Conservation (phyloP, 2,329 filamentous ascomycete species). For the Aureobasidium sp. region DNA sequence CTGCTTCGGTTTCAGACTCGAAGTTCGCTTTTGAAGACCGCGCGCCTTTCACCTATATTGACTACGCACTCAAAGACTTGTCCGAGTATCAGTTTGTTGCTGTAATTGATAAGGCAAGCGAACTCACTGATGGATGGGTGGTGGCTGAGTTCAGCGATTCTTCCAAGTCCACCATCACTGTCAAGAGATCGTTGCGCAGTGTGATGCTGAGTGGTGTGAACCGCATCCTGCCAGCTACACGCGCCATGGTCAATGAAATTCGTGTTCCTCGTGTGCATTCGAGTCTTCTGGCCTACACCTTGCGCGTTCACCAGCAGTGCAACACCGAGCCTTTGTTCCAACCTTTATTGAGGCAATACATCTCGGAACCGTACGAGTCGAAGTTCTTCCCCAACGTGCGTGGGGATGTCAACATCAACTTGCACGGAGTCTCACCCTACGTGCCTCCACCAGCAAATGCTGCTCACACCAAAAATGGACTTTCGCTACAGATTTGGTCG, state of each 20-base stretch:
- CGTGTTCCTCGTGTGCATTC: constrained; percentile 79
- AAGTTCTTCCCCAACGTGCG: constrained; percentile 92
- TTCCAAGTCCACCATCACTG: constrained; percentile 55
- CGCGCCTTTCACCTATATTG: constrained; percentile 77
- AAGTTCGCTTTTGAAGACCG: constrained; percentile 63
- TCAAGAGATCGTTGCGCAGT: constrained; percentile 58
- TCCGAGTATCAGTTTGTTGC: constrained; percentile 83
- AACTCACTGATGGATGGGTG: constrained; percentile 61
- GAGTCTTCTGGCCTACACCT: constrained; percentile 75
- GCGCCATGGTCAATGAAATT: constrained; percentile 73
- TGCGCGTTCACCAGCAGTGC: constrained; percentile 62
- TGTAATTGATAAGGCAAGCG: constrained; percentile 69
- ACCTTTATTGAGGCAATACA: constrained; percentile 78
- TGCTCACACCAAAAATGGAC: constrained; percentile 52
- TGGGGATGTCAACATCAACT: constrained; percentile 64
- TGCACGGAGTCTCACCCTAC: constrained; percentile 88
- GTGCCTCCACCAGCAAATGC: constrained; percentile 72
- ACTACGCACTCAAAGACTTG: constrained; percentile 75
- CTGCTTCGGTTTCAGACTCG: constrained; percentile 67
- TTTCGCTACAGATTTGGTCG: constrained; percentile 88
- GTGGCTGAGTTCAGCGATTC: constrained; percentile 80
- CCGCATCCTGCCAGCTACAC: constrained; percentile 58
- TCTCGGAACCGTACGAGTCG: constrained; percentile 84
- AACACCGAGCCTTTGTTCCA: constrained; percentile 61
- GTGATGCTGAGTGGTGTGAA: constrained; percentile 66